Evolutionary conservation across 2,329 filamentous ascomycete genomes (phyloP), one percentile per base, ranked within the genome.

Genomic region (Cordyceps tenuipes): DNA sequence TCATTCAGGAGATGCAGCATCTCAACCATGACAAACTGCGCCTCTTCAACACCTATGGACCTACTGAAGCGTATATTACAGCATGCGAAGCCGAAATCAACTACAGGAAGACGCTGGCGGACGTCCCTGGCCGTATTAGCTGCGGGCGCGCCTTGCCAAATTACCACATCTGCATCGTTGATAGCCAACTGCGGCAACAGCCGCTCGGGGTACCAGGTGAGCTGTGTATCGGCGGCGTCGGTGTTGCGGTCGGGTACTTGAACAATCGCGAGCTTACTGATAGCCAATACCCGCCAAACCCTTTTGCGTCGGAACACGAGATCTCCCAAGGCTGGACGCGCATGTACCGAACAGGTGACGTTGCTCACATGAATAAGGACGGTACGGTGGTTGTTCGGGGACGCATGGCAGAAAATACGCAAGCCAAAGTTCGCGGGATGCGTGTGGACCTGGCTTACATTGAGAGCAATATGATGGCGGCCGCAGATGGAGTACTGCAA

Each of bases 71-170:
- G 4, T 8, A 23, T 6, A 17, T 49, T 13, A 6, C 47, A 15
- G 6, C 15, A 12, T 31, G 23, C 23, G 31, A 49, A 13, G 26
- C 13, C 15, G 47, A 49, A 15, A 23, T 49, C 44, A 26, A 17
- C 10, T 17, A 19, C 6, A 46, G 21, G 19, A 39, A 61, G n/a
- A 29, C 29, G 23, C 47, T 10, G 31, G 21, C 43, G 29, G 19
- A 26, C 6, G 19, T 46, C 19, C 43, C 44, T 7, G 34, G 43
- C 0, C 34, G 34, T 13, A 36, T 36, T 36, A 13, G 34, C 34
- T 36, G 34, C 9, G 44, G 49, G 7, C 21, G 34, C 7, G 4
- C 57, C 2, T 19, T 64, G 7, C 65, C 64, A 2, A 73, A 73
- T 60, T 66, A 71, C 1, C 65, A 12, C 12, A 15, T n/a, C 7